Evolutionary conservation across 345 rosid genomes (phyloP).

Genomic region (Hibiscus syriacus): DNA sequence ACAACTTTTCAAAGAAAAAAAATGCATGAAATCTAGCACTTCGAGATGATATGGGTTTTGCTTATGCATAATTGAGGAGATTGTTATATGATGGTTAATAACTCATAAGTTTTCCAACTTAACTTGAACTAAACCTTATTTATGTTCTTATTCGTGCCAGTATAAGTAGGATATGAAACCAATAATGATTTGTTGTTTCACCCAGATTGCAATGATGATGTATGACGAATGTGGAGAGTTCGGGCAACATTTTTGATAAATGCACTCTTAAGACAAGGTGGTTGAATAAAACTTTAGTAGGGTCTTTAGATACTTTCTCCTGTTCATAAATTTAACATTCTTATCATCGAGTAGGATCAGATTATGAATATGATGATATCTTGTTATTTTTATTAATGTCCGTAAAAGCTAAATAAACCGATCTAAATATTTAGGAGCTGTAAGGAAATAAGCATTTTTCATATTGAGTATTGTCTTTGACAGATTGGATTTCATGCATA

Average conservation of each 20-base stretch:
- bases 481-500: neutral
- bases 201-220: conserved; percentile 98
- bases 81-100: neutral
- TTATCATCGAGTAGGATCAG: neutral
- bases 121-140: conserved; percentile 8
- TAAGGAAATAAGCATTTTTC: neutral
- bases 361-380: neutral
- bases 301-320: conserved; percentile 22
- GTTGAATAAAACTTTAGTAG: conserved; percentile 32
- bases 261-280: conserved; percentile 57
- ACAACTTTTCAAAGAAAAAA: neutral
- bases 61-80: neutral
- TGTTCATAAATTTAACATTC: conserved; percentile 9
- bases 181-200: conserved; percentile 50
- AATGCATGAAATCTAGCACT: neutral
- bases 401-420: neutral
- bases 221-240: conserved; percentile 69
- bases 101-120: neutral
- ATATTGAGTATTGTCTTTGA: neutral
- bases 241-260: conserved; percentile 41
- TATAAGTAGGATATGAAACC: conserved; percentile 13
- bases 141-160: conserved; percentile 18
- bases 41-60: neutral
- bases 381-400: neutral
- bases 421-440: neutral